Conservation (phyloP, 805 yeast genomes). For the Barnettozyma botsteinii region DNA sequence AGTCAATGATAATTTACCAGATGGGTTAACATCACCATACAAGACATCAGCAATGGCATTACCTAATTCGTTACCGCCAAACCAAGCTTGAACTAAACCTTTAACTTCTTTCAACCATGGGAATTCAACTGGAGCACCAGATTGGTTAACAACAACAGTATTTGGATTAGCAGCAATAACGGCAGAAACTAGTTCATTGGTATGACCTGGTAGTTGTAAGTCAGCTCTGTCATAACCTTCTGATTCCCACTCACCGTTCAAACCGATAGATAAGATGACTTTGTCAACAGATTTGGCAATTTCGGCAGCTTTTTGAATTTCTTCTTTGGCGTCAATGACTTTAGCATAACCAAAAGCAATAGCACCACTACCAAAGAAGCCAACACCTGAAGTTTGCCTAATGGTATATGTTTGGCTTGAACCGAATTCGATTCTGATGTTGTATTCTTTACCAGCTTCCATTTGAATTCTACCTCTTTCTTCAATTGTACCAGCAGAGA, state of each 20-base stretch:
- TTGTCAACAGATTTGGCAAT: constrained; percentile 47
- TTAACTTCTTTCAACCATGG: constrained; percentile 44
- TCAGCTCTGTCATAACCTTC: constrained; percentile 52
- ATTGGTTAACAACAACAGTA: constrained; percentile 48
- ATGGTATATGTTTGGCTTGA: constrained; percentile 36
- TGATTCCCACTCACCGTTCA: constrained; percentile 50
- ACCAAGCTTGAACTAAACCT: constrained; percentile 48
- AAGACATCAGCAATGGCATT: constrained; percentile 55
- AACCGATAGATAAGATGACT: constrained; percentile 46
- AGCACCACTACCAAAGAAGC: constrained; percentile 32
- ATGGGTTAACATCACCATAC: constrained; percentile 50
- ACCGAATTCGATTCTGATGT: constrained; percentile 45
- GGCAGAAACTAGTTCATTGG: constrained; percentile 39
- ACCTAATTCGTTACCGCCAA: constrained; percentile 54
- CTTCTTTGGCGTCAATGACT: constrained; percentile 26
- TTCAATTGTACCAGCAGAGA: constrained; percentile 51
- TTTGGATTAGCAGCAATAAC: constrained; percentile 44
- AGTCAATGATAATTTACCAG: constrained; percentile 52
- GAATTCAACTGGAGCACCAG: constrained; percentile 57
- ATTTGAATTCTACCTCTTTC: constrained; percentile 34
- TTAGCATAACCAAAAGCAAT: constrained; percentile 29
- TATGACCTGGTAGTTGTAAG: constrained; percentile 46
- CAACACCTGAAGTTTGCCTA: constrained; percentile 13
- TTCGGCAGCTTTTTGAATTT: constrained; percentile 38
- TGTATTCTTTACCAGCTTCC: constrained; percentile 40